Base-by-base conservation (phyloP, 371 early-diverging fungal species). In the Syncephalastrum sp. region DNA sequence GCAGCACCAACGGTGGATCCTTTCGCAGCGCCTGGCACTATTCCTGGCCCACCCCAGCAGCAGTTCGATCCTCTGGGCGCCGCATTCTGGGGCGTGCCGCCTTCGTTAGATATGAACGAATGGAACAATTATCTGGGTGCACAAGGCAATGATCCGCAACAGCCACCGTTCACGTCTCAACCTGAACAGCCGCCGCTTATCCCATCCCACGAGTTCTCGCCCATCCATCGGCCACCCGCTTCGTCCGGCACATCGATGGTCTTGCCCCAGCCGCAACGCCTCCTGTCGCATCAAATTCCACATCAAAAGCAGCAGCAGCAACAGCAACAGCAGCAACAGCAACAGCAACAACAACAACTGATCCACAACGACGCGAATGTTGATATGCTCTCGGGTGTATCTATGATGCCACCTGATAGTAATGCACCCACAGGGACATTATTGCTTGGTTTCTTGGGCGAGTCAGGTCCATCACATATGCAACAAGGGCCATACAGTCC, bases 331-430 rank as follows among this genome's bases (percentile, higher is more conserved):
- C 38, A 8, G 4, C 42, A 19, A 17, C 61, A 51, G 15, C 50
- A 54, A n/a, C 57, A 16, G 48, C 27, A 19, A 46, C 25, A 44
- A 24, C 24, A 46, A 41, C 6, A 45, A 62, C 47, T 74, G 27
- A 69, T 70, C n/a, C 70, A 74, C 43, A 68, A 60, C 16, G 70
- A 72, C 53, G 60, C 54, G 21, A 55, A 70, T 47, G 74, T 74
- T 5, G 75, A 75, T 52, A 52, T 72, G 3, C 46, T 75, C n/a
- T 67, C 69, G 0, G 72, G 72, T 23, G 59, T 67, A 15, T 59
- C 68, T 33, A 33, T 33, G 38, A 33, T 33, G 38, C 38, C 38
- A 1, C 38, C 38, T 33, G 38, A 33, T 10, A 33, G 38, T 10
- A 12, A 33, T 33, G 38, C 38, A 0, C 38, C 38, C 38, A 33